phyloP scores from a whole-genome alignment of 192 early-diverging fungal species.

The Mortierella hygrophila region DNA sequence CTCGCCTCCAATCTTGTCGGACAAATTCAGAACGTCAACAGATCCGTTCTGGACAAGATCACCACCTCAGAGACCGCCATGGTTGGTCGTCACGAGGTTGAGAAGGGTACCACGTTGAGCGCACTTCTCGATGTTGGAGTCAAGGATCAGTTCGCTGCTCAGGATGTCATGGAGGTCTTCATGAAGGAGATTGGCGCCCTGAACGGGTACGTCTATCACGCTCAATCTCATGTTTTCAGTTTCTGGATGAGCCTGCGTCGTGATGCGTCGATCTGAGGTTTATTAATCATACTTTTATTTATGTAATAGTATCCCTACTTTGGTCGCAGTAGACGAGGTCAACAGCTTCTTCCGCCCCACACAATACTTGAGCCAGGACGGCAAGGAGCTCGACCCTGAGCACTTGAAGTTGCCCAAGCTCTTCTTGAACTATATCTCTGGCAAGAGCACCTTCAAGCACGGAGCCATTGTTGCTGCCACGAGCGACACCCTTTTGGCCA shows the following conservation, averaged over 20 bases:
- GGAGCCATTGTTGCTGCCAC: slow-evolving; percentile 61
- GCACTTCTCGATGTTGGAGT: slow-evolving; percentile 58
- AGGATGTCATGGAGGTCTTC: slow-evolving; percentile 61
- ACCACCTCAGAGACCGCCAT: slow-evolving; percentile 19
- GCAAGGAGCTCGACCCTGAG: slow-evolving; percentile 55
- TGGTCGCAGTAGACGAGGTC: slow-evolving; percentile 67
- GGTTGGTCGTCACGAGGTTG: slow-evolving; percentile 54
- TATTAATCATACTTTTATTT: background rate
- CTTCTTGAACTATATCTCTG: slow-evolving; percentile 64
- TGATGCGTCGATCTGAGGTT: background rate
- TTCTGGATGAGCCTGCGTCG: background rate
- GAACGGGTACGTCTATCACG: slow-evolving; percentile 36
- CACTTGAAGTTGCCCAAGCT: slow-evolving; percentile 58
- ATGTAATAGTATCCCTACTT: slow-evolving; percentile 53
- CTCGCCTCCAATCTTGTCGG: slow-evolving; percentile 52
- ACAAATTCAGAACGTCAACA: slow-evolving; percentile 59
- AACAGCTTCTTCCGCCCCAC: slow-evolving; percentile 63
- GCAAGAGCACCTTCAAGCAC: slow-evolving; percentile 55
- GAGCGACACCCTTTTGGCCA: slow-evolving; percentile 34
- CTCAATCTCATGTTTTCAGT: background rate
- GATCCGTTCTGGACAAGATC: slow-evolving; percentile 43
- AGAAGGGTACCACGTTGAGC: slow-evolving; percentile 41
- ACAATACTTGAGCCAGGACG: slow-evolving; percentile 57
- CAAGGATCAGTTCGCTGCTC: slow-evolving; percentile 56
- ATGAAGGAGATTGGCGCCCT: slow-evolving; percentile 59